Conservation (phyloP, 2,329 filamentous ascomycete species). For the Bisporella sp. region DNA sequence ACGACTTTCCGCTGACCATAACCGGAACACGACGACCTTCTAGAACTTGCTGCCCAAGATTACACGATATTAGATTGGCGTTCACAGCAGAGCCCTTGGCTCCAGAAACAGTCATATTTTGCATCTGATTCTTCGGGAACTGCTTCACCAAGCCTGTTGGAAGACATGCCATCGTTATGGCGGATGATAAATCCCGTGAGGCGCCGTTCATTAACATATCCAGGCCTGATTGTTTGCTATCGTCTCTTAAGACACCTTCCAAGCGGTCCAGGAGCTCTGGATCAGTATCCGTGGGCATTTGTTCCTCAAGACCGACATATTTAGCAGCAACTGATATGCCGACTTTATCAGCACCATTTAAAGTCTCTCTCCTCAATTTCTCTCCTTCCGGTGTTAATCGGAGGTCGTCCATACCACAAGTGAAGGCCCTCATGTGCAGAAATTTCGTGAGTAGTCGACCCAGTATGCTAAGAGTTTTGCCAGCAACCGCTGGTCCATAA, state of each 20-base stretch:
- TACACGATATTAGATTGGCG: slow-evolving; percentile 95
- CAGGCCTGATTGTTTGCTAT: slow-evolving; percentile 83
- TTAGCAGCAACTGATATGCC: slow-evolving; percentile 76
- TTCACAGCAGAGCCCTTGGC: slow-evolving; percentile 93
- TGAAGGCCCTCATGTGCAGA: slow-evolving; percentile 90
- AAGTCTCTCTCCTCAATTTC: slow-evolving; percentile 56
- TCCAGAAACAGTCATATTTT: slow-evolving; percentile 94
- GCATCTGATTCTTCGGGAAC: slow-evolving; percentile 98
- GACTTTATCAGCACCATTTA: slow-evolving; percentile 59
- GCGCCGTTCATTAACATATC: slow-evolving; percentile 77
- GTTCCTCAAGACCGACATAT: slow-evolving; percentile 76
- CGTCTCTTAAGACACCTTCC: slow-evolving; percentile 85
- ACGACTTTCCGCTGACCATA: slow-evolving; percentile 95
- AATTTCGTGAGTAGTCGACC: slow-evolving; percentile 85
- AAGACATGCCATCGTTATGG: slow-evolving; percentile 72
- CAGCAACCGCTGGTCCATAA: slow-evolving; percentile 81
- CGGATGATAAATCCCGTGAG: slow-evolving; percentile 64
- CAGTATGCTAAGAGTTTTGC: slow-evolving; percentile 80
- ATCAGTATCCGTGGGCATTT: slow-evolving; percentile 54
- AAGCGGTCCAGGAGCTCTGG: slow-evolving; percentile 69
- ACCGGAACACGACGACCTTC: slow-evolving; percentile 91
- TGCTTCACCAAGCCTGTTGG: slow-evolving; percentile 79
- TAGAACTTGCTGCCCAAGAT: slow-evolving; percentile 91
- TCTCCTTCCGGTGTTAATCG: slow-evolving; percentile 78
- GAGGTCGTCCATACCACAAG: slow-evolving; percentile 95